These are phyloP conservation scores for Globisporangium ultimum DNA, from an alignment of 352 stramenopile genomes.

Conservation along the genomic window DNA sequence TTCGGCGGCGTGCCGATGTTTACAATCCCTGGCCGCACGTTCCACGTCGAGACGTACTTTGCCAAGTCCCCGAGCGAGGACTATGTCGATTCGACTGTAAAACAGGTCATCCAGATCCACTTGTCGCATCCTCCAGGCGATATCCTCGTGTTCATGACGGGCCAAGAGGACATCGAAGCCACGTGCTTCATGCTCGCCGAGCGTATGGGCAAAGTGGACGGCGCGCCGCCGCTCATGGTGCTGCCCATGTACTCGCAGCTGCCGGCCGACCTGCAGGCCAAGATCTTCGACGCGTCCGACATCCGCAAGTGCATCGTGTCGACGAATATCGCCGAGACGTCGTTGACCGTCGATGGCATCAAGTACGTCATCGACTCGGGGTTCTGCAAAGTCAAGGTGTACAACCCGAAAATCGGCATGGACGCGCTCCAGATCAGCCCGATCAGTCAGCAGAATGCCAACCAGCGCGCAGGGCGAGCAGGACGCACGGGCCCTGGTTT, in stretches of 20 bases:
- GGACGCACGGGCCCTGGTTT: conserved; percentile 89
- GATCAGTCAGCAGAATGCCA: conserved; percentile 97
- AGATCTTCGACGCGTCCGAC: conserved; percentile 96
- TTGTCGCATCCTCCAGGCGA: conserved; percentile 95
- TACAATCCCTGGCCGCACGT: conserved; percentile 91
- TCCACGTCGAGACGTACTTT: conserved; percentile 84
- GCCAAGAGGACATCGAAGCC: conserved; percentile 98
- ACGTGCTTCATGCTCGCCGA: conserved; percentile 94
- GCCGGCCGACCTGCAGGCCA: conserved; percentile 96
- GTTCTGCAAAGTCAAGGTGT: conserved; percentile 99
- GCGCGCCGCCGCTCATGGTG: conserved; percentile 93
- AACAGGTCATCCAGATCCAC: conserved; percentile 98
- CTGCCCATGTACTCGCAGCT: conserved; percentile 99
- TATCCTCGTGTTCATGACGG: conserved; percentile 99
- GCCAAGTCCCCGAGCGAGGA: conserved; percentile 95
- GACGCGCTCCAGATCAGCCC: conserved; percentile 95
- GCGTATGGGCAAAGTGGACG: conserved; percentile 93
- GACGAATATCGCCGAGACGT: conserved; percentile 98
- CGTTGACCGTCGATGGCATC: conserved; percentile 95
- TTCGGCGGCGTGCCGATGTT: conserved; percentile 98
- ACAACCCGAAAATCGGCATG: conserved; percentile 99
- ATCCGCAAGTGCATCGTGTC: conserved; percentile 97
- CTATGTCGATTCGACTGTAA: conserved; percentile 98
- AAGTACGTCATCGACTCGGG: conserved; percentile 98
- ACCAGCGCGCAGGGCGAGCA: conserved; percentile 94